Evolutionary conservation across 169 alveolate species (phyloP).

Genomic region (Cryptosporidium sp.): DNA sequence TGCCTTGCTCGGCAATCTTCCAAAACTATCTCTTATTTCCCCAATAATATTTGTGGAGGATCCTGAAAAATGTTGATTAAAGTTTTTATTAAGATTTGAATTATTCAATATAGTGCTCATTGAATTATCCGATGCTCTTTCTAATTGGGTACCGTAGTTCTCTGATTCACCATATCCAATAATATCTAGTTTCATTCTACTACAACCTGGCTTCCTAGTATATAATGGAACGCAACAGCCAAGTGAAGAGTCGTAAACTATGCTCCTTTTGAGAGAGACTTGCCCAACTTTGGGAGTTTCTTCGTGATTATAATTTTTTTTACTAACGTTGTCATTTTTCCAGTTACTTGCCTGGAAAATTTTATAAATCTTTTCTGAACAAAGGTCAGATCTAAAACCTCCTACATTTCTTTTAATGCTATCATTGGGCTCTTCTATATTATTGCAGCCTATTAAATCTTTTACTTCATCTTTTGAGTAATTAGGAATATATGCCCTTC

Average conservation of each 20-base stretch:
- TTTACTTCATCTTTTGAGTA: slow-evolving; percentile 30
- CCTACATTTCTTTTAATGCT: not conserved
- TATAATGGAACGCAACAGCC: slow-evolving; percentile 57
- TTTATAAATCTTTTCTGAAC: slow-evolving; percentile 17
- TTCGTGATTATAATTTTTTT: slow-evolving; percentile 47
- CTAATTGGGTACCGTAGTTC: not conserved
- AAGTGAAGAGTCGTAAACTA: slow-evolving; percentile 25
- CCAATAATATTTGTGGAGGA: slow-evolving; percentile 49
- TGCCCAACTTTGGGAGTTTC: slow-evolving; percentile 7
- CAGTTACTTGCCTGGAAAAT: slow-evolving; percentile 8
- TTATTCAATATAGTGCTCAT: not conserved
- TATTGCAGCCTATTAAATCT: slow-evolving; percentile 5
- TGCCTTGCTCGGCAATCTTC: not conserved
- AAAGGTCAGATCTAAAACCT: slow-evolving; percentile 32
- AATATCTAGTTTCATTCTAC: slow-evolving; percentile 54
- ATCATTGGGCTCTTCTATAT: not conserved
- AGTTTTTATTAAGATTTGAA: not conserved
- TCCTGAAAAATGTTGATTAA: slow-evolving; percentile 56
- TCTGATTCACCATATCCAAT: slow-evolving; percentile 54
- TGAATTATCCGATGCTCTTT: not conserved
- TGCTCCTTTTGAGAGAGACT: slow-evolving; percentile 19
- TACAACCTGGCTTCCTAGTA: slow-evolving; percentile 67
- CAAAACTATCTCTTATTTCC: slow-evolving; percentile 13
- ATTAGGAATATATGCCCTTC: slow-evolving; percentile 49
- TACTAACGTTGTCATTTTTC: not conserved